These are phyloP conservation scores for Xylariomycetidae sp. DNA, from an alignment of 2,329 filamentous ascomycete species.

Conservation along the genomic window DNA sequence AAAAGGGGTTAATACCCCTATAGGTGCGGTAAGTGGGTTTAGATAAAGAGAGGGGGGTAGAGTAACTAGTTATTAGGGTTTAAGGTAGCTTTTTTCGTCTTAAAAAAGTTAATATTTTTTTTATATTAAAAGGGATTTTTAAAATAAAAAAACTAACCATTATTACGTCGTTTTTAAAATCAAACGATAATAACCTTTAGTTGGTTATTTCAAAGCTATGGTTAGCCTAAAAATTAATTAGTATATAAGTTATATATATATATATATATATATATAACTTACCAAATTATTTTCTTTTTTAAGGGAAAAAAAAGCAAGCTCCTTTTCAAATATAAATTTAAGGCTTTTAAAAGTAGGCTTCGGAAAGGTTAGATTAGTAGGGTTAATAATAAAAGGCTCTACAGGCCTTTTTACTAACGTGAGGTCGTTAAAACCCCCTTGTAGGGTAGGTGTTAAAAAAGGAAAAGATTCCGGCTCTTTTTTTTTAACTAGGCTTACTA, in stretches of 20 bases:
- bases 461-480: too few relatives aligned
- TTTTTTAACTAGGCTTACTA: background rate
- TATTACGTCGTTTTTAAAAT: background rate
- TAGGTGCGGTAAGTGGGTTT: too few relatives aligned
- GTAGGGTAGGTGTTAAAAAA: too few relatives aligned
- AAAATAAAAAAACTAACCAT: background rate
- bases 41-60: too few relatives aligned
- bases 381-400: too few relatives aligned
- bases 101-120: background rate
- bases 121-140: background rate
- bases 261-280: background rate
- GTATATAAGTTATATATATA: background rate
- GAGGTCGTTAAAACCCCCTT: too few relatives aligned
- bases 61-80: background rate
- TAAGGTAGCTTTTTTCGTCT: background rate
- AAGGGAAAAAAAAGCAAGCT: background rate
- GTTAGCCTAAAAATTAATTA: background rate
- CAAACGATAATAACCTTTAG: background rate
- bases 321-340: background rate
- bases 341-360: background rate
- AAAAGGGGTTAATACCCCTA: too few relatives aligned
- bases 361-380: too few relatives aligned
- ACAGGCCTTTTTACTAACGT: too few relatives aligned
- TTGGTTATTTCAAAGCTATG: too few relatives aligned
- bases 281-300: background rate